These are phyloP conservation scores for Phyllachora maydis DNA, from an alignment of 2,329 filamentous ascomycete species.

Conservation along the genomic window DNA sequence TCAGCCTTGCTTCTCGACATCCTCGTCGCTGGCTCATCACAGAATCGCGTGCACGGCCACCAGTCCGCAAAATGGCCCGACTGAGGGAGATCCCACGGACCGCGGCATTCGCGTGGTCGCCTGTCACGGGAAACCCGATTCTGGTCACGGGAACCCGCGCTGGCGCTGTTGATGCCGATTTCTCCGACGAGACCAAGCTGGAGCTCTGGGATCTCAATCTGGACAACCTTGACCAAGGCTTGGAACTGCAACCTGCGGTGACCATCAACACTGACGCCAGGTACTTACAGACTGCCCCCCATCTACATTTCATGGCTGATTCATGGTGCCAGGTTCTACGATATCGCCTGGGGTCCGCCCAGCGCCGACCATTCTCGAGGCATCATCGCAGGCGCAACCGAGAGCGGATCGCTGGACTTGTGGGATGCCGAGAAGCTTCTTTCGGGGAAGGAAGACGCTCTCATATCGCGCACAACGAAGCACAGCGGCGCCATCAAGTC, in stretches of 20 bases:
- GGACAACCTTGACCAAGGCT: conserved; percentile 51
- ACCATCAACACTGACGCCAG: conserved; percentile 78
- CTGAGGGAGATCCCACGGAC: conserved; percentile 92
- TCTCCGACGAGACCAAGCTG: conserved; percentile 90
- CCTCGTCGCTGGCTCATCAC: too few relatives aligned
- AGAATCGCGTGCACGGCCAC: too few relatives aligned
- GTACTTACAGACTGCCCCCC: too few relatives aligned
- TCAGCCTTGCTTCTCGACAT: too few relatives aligned
- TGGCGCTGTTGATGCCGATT: conserved; percentile 89
- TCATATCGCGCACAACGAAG: conserved; percentile 71
- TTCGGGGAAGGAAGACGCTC: conserved; percentile 41
- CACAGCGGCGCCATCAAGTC: conserved; percentile 87
- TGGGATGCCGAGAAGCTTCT: conserved; percentile 69
- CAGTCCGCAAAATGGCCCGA: conserved; percentile 52
- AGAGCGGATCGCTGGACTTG: conserved; percentile 81
- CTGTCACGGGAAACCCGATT: conserved; percentile 56
- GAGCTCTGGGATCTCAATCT: conserved; percentile 91
- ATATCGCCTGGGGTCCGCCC: conserved; percentile 81
- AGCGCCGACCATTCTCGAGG: conserved; percentile 62
- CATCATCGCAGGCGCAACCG: conserved; percentile 84
- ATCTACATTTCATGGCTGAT: too few relatives aligned
- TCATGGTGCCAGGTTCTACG: conserved; percentile 77
- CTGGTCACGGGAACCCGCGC: conserved; percentile 87
- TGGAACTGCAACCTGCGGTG: conserved; percentile 70
- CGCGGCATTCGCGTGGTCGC: conserved; percentile 93